A percentile compares a stretch with the other conserved stretches of the same genome.
Evolutionary conservation across 2,329 filamentous ascomycete species (phyloP).

Genomic region (Colletotrichum destructivum): DNA sequence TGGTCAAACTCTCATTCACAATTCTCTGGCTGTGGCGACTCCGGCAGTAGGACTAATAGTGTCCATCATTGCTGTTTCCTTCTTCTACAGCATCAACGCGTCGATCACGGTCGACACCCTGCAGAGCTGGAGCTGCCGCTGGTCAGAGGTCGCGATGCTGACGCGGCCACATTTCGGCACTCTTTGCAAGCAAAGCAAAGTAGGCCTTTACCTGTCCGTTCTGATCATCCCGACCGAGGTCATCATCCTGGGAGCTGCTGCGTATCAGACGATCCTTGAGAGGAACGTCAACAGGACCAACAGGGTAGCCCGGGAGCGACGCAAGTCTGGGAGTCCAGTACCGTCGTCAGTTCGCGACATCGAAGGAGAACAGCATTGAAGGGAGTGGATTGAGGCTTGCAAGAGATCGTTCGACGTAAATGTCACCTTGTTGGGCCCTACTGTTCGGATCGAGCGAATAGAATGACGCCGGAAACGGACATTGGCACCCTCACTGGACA

Average conservation of each 20-base stretch:
- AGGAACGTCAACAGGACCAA: conserved; percentile 57
- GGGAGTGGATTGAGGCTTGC: neutral
- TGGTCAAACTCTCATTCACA: conserved; percentile 21
- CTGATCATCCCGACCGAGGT: conserved; percentile 71
- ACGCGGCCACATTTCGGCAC: conserved; percentile 68
- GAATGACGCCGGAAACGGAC: conserved; percentile 26
- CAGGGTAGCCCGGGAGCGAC: conserved; percentile 44
- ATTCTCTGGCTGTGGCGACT: conserved; percentile 46
- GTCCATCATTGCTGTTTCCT: conserved; percentile 67
- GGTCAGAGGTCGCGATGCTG: conserved; percentile 67
- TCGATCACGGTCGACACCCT: conserved; percentile 68
- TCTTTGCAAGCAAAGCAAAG: conserved; percentile 70
- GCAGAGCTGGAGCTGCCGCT: conserved; percentile 75
- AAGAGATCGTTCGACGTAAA: neutral
- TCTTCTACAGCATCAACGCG: conserved; percentile 71
- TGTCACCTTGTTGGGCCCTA: neutral
- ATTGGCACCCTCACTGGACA: neutral
- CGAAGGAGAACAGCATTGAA: conserved; percentile 25
- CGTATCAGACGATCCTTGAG: conserved; percentile 61
- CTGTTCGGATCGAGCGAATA: conserved; percentile 1
- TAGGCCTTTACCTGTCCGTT: conserved; percentile 68
- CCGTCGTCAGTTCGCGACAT: conserved; percentile 36
- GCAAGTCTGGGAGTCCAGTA: conserved; percentile 53
- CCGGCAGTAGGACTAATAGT: conserved; percentile 53
- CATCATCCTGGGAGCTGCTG: conserved; percentile 62